Evolutionary conservation across 108 stramenopile species (phyloP).

Genomic region (Stephanodiscus minutulus): DNA sequence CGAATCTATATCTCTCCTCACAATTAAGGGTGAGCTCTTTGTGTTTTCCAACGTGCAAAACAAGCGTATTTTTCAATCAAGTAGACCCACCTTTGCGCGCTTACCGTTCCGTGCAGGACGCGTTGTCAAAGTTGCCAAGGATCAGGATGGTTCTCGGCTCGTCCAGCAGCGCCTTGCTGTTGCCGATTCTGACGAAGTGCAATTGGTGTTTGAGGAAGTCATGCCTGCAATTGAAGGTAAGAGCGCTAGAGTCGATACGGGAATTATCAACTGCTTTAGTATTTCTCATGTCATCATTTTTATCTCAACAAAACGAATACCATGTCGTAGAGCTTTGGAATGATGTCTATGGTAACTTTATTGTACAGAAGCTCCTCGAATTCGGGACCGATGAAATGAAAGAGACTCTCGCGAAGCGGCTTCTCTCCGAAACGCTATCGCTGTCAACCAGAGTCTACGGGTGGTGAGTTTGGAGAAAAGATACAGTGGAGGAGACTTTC

Average conservation of each 20-base stretch:
- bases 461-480: conserved; percentile 45
- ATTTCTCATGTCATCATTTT: background rate
- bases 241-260: background rate
- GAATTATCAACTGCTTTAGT: too few relatives aligned
- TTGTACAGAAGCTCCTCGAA: conserved; percentile 93
- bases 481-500: background rate
- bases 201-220: conserved; percentile 79
- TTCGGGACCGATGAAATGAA: conserved; percentile 81
- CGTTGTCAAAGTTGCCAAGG: conserved; percentile 85
- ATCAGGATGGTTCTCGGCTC: conserved; percentile 95
- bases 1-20: background rate
- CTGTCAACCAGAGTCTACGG: conserved; percentile 84
- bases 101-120: conserved; percentile 33
- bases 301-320: background rate
- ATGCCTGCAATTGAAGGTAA: conserved; percentile 53
- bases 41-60: background rate
- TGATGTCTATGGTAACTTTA: conserved; percentile 91
- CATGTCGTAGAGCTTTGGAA: conserved; percentile 45
- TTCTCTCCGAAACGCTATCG: conserved; percentile 65
- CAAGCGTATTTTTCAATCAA: background rate
- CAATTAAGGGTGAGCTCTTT: conserved; percentile 2
- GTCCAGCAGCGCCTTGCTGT: conserved; percentile 90
- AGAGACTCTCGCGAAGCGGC: conserved; percentile 42
- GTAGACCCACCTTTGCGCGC: too few relatives aligned
- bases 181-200: conserved; percentile 59